These are phyloP conservation scores for Gossypium australe DNA, from an alignment of 345 rosid genomes.

Conservation along the genomic window DNA sequence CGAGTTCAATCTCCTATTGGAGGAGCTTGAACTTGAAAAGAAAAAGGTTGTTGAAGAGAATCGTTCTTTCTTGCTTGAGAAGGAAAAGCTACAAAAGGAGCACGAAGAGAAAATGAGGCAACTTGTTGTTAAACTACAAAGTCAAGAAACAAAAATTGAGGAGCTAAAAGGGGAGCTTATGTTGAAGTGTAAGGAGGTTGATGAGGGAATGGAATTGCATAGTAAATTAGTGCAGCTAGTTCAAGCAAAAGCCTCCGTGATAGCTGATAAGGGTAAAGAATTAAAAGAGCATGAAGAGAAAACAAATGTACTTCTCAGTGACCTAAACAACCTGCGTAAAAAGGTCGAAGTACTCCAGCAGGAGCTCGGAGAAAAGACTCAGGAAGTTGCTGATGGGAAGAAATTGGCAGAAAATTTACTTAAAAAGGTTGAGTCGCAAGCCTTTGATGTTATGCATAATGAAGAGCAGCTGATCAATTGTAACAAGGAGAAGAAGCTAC, in stretches of 20 bases:
- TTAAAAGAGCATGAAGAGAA: slow-evolving; percentile 35
- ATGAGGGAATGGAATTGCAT: slow-evolving; percentile 43
- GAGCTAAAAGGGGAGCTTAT: slow-evolving; percentile 30
- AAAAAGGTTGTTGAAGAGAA: slow-evolving; percentile 36
- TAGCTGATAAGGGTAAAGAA: slow-evolving; percentile 23
- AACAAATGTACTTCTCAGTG: slow-evolving; percentile 28
- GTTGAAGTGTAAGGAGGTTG: slow-evolving; percentile 41
- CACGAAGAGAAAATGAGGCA: slow-evolving; percentile 21
- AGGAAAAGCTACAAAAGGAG: slow-evolving; percentile 28
- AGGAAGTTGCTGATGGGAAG: slow-evolving; percentile 28
- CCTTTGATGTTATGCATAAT: slow-evolving; percentile 18
- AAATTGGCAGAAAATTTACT: slow-evolving; percentile 28
- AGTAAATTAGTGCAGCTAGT: slow-evolving; percentile 31
- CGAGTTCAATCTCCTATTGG: slow-evolving; percentile 33
- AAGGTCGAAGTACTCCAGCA: slow-evolving; percentile 35
- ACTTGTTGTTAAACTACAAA: slow-evolving; percentile 20
- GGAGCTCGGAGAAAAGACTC: slow-evolving; percentile 33
- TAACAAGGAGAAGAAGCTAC: slow-evolving; percentile 37
- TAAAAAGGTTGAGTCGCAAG: slow-evolving; percentile 30
- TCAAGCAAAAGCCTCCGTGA: slow-evolving; percentile 30
- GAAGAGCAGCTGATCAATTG: slow-evolving; percentile 28
- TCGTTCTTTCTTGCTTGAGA: slow-evolving; percentile 35
- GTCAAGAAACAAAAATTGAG: slow-evolving; percentile 26
- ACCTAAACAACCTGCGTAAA: slow-evolving; percentile 35
- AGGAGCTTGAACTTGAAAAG: slow-evolving; percentile 49